phyloP scores from a whole-genome alignment of 495 filamentous ascomycete genomes.

The Tetracladium marchalianum region DNA sequence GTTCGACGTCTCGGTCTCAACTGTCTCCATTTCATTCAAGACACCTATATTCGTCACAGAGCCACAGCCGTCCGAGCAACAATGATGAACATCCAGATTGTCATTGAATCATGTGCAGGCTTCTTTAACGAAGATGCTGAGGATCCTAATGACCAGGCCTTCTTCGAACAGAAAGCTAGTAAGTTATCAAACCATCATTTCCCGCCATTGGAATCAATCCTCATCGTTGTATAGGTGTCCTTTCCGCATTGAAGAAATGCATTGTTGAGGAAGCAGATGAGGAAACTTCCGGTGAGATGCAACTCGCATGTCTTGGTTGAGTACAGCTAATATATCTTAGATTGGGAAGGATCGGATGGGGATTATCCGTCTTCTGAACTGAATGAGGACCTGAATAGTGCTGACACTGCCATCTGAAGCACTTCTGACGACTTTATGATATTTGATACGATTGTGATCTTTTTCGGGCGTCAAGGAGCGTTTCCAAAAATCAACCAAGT shows the following conservation, averaged over 20 bases:
- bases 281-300: constrained; percentile 42
- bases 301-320: constrained; percentile 2
- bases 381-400: constrained; percentile 6
- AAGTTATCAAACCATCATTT: constrained; percentile 20
- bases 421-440: no score
- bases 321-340: constrained; percentile 3
- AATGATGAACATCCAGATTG: constrained; percentile 27
- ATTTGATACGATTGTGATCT: no score
- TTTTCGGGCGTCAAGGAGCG: no score
- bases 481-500: no score
- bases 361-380: constrained; percentile 24
- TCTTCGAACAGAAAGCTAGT: constrained; percentile 30
- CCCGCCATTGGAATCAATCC: constrained; percentile 5
- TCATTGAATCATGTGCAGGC: constrained; percentile 30
- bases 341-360: constrained; percentile 27
- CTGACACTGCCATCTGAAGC: no score
- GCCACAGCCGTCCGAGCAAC: constrained; percentile 31
- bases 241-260: constrained; percentile 28
- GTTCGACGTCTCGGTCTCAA: constrained; percentile 29
- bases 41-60: constrained; percentile 30
- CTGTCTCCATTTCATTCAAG: constrained; percentile 37
- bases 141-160: constrained; percentile 26
- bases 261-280: constrained; percentile 44
- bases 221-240: constrained; percentile 24
- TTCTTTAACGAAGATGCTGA: constrained; percentile 26